Conservation (phyloP, 768 basidiomycete species). For the Kwoniella europaea region DNA sequence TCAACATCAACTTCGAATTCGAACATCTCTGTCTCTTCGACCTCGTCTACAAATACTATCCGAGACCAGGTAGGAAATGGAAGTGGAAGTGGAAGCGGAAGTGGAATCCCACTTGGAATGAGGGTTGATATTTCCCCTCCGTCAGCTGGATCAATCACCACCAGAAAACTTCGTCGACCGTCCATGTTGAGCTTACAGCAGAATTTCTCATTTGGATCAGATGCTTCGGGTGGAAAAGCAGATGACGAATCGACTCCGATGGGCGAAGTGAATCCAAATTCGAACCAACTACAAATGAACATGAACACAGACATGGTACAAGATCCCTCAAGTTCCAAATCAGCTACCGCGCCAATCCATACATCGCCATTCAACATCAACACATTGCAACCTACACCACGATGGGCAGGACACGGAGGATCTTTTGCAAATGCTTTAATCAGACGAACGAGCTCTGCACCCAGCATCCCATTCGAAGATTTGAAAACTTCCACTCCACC, state of each 20-base stretch:
- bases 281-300: neutral
- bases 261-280: neutral
- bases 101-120: neutral
- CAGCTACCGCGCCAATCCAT: neutral
- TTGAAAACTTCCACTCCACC: constrained; percentile 48
- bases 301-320: constrained; percentile 1
- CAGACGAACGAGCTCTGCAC: constrained; percentile 30
- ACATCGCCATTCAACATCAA: constrained; percentile 10
- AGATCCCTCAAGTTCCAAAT: constrained; percentile 23
- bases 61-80: neutral
- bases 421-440: constrained; percentile 25
- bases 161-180: constrained; percentile 38
- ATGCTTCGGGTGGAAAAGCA: constrained; percentile 18
- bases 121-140: constrained; percentile 30
- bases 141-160: constrained; percentile 27
- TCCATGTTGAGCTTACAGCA: constrained; percentile 47
- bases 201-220: constrained; percentile 16
- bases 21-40: constrained; percentile 28
- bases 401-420: constrained; percentile 27
- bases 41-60: constrained; percentile 9
- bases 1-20: constrained; percentile 19
- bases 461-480: constrained; percentile 36
- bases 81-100: neutral
- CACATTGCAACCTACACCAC: constrained; percentile 35
- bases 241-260: constrained; percentile 23